A percentile compares a stretch with the other conserved stretches of the same genome.
Evolutionary conservation across 2,329 filamentous ascomycete species (phyloP).

Genomic region (Neopestalotiopsis clavispora): DNA sequence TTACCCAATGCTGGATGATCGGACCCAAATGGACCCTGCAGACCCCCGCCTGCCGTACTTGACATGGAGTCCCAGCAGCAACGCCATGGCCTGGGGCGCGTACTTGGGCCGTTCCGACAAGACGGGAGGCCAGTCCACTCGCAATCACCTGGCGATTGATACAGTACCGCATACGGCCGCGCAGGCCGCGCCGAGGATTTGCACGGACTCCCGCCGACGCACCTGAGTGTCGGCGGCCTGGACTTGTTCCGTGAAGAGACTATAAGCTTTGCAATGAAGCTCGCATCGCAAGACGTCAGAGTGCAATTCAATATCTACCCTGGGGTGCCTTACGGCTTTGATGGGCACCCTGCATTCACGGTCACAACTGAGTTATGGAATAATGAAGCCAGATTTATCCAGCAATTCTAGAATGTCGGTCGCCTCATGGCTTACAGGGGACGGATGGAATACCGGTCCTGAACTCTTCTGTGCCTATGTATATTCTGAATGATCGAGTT

Average conservation of each 20-base stretch:
- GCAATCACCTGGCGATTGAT: not conserved
- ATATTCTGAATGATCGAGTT: too few species aligned
- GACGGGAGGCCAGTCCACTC: not conserved
- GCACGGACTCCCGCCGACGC: conserved; percentile 20
- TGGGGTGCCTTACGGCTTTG: conserved; percentile 24
- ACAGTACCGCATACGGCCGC: conserved; percentile 17
- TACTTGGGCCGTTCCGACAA: not conserved
- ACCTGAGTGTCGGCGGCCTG: conserved; percentile 21
- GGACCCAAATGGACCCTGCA: conserved; percentile 25
- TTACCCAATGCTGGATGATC: conserved; percentile 41
- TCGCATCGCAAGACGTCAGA: conserved; percentile 18
- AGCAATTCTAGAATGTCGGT: not conserved
- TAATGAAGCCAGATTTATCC: conserved; percentile 16
- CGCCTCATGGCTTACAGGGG: too few species aligned
- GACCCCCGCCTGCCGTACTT: conserved; percentile 24
- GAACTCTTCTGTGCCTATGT: too few species aligned
- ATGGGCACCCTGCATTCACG: conserved; percentile 5
- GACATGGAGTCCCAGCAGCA: not conserved
- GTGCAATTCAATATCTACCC: conserved; percentile 24
- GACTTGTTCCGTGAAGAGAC: conserved; percentile 25
- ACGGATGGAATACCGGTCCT: too few species aligned
- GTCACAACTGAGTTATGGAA: conserved; percentile 14
- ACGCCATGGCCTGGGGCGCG: not conserved
- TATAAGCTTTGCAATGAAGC: conserved; percentile 18
- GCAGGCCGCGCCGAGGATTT: conserved; percentile 20